These are phyloP conservation scores for Cryphonectria nitschkei DNA, from an alignment of 2,329 filamentous ascomycete genomes.

Conservation along the genomic window DNA sequence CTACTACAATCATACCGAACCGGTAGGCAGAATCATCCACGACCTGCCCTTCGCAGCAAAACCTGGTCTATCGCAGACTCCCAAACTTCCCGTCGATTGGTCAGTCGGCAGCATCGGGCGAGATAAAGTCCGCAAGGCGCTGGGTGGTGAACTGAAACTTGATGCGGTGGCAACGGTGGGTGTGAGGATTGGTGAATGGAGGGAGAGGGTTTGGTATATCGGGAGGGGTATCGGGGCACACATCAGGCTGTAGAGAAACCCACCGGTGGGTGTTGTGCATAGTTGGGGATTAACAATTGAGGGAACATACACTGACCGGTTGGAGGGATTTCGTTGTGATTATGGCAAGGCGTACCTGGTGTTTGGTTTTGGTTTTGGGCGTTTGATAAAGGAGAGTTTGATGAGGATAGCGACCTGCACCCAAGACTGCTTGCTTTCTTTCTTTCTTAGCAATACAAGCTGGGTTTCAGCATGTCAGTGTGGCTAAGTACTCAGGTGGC, in stretches of 20 bases:
- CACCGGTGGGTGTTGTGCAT: background rate
- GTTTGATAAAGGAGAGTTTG: background rate
- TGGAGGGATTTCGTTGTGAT: background rate
- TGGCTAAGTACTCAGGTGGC: background rate
- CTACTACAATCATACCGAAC: constrained; percentile 78
- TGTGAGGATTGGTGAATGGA: constrained; percentile 75
- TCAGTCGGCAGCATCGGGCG: constrained; percentile 71
- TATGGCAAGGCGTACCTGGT: constrained; percentile 2
- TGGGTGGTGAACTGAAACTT: constrained; percentile 79
- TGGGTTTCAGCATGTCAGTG: background rate
- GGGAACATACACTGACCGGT: background rate
- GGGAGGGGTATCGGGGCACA: constrained; percentile 73
- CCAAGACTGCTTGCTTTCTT: background rate
- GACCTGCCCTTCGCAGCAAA: constrained; percentile 74
- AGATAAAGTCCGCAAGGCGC: constrained; percentile 75
- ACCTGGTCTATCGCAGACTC: constrained; percentile 73
- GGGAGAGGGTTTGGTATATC: constrained; percentile 70
- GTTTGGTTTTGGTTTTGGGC: background rate
- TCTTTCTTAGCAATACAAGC: background rate
- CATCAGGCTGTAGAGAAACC: constrained; percentile 49
- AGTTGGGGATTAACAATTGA: background rate
- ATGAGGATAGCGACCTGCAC: background rate
- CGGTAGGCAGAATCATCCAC: constrained; percentile 78
- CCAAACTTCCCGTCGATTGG: constrained; percentile 82
- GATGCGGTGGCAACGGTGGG: constrained; percentile 78